Evolutionary conservation across 805 yeast species (phyloP), one percentile per base, ranked within the genome.

Genomic region (Candida parachauliodes): DNA sequence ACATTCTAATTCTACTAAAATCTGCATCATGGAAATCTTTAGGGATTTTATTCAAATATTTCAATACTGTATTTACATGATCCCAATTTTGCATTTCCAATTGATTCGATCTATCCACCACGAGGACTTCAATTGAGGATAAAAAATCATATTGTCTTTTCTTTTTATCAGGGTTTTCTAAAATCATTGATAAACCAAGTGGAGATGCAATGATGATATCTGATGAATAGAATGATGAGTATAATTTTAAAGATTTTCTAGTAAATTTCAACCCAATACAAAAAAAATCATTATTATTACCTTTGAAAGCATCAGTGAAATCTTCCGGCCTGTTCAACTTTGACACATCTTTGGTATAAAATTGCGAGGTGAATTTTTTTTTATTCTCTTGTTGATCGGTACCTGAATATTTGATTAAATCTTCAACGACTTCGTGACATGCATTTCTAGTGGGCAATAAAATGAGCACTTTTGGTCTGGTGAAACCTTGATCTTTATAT

Each of bases 81-180:
- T 83, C 83, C 89, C 97, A 84, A 53, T 89, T 88, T 61, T 93
- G 98, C 84, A 83, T 84, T 53, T 86, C 84, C 46, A 89, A 70
- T 21, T 88, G 85, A 52, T 88, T 88, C 9, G 93, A 78, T 50
- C 85, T 86, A 59, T 93, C 98, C 27, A 88, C 61, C 14, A 89
- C 63, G 34, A 83, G 59, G 3, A 93, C 59, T 58, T 93, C 98
- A 47, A 93, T 86, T 1, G 97, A 88, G 23, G 94, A 81, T 41
- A 93, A 62, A 52, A 88, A 93, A 57, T 89, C 96, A 39, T 73
- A 76, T 47, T 83, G 88, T 41, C 81, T 68, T 52, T 79, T 77
- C 53, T 65, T 59, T 53, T 65, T 69, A 49, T 68, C 64, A 23
- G 63, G 65, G 46, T 79, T 79, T 44, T 87, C 95, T 44, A 88